phyloP scores from a whole-genome alignment of 2,329 filamentous ascomycete genomes.

The Tolypocladium album region DNA sequence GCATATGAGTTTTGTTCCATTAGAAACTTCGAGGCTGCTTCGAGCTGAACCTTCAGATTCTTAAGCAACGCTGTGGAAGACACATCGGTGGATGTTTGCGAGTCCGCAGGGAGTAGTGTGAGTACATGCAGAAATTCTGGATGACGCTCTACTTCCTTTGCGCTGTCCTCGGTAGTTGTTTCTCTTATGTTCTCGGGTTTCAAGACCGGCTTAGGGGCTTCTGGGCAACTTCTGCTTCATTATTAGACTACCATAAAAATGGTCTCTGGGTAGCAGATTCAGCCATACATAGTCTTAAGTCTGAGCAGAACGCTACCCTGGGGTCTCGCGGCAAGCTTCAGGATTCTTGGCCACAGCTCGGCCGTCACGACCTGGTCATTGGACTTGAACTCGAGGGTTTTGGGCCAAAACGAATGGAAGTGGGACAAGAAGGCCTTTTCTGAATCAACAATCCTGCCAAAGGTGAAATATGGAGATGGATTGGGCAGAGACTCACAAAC shows the following conservation, averaged over 20 bases:
- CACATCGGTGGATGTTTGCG: background rate
- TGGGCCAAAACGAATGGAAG: conserved; percentile 32
- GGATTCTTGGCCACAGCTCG: conserved; percentile 16
- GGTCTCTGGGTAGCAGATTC: background rate
- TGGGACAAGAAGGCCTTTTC: conserved; percentile 26
- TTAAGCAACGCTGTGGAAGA: conserved; percentile 1
- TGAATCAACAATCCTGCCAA: background rate
- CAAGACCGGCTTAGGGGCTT: background rate
- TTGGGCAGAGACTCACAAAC: conserved; percentile 25
- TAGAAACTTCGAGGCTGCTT: conserved; percentile 16
- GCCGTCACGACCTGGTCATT: conserved; percentile 16
- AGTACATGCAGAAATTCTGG: conserved; percentile 11
- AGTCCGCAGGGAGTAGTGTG: conserved; percentile 6
- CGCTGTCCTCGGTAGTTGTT: background rate
- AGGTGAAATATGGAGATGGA: background rate
- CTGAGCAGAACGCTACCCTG: conserved; percentile 11
- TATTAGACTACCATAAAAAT: background rate
- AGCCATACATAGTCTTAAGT: conserved; percentile 11
- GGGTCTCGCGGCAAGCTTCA: conserved; percentile 13
- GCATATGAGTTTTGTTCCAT: conserved; percentile 13
- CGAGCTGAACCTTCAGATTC: conserved; percentile 12
- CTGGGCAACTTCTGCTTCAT: background rate
- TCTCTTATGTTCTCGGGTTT: background rate
- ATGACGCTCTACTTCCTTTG: background rate
- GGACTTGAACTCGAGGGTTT: conserved; percentile 23